Evolutionary conservation across 176 grass and related monocot species (phyloP).

Genomic region (Stipa capillata): DNA sequence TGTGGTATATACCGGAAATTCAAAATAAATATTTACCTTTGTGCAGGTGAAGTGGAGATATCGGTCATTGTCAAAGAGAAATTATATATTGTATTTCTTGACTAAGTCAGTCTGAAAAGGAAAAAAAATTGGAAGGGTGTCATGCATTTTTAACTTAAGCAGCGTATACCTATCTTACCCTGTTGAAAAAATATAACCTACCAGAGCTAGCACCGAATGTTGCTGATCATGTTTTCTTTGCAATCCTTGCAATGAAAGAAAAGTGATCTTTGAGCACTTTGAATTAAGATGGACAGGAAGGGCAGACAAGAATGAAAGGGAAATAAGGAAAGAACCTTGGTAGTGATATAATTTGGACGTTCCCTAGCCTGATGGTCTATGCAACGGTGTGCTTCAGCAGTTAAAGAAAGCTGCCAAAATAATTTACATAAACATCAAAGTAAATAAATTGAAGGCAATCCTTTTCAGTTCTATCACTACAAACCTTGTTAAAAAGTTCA

Average conservation of each 20-base stretch:
- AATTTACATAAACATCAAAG: neutral
- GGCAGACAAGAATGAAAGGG: neutral
- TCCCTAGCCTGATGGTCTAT: slow-evolving; percentile 10
- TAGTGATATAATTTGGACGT: slow-evolving; percentile 26
- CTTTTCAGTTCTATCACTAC: neutral
- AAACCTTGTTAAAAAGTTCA: slow-evolving; percentile 79
- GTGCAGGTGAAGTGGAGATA: neutral
- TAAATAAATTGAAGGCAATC: neutral
- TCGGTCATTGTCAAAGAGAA: slow-evolving; percentile 17
- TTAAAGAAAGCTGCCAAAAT: slow-evolving; percentile 55
- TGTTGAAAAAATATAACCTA: neutral
- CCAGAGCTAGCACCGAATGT: slow-evolving; percentile 22
- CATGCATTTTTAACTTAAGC: neutral
- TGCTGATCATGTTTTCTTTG: slow-evolving; percentile 69
- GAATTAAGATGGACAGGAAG: neutral
- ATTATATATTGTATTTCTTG: neutral
- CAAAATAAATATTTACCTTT: slow-evolving; percentile 21
- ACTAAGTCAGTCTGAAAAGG: slow-evolving; percentile 22
- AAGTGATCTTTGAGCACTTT: slow-evolving; percentile 21
- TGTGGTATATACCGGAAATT: neutral
- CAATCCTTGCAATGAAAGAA: slow-evolving; percentile 63
- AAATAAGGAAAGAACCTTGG: slow-evolving; percentile 48
- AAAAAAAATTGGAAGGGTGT: neutral
- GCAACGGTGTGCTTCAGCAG: slow-evolving; percentile 1
- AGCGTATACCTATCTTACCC: neutral